A percentile compares a stretch with the other conserved stretches of the same genome.
Conservation (phyloP, 2,329 filamentous ascomycete species). For the Graphiopsis chlorocephala region DNA sequence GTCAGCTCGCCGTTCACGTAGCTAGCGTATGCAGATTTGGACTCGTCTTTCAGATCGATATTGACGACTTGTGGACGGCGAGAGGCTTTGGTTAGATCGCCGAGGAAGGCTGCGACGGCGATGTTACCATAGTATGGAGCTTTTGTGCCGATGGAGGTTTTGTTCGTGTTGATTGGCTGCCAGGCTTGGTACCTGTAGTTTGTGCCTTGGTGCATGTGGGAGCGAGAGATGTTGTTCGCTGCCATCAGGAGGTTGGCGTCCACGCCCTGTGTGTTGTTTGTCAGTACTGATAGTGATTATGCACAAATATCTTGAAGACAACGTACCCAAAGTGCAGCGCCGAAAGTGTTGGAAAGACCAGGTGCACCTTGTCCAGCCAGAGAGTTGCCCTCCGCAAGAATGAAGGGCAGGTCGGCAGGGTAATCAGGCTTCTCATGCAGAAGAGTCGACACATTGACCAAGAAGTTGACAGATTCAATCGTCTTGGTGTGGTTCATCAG, state of each 20-base stretch:
- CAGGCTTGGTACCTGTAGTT: conserved; percentile 61
- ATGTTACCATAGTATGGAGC: conserved; percentile 64
- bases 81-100: conserved; percentile 33
- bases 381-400: conserved; percentile 62
- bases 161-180: conserved; percentile 56
- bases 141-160: conserved; percentile 56
- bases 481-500: conserved; percentile 63
- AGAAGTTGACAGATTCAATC: conserved; percentile 26
- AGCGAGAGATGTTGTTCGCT: conserved; percentile 53
- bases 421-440: conserved; percentile 17
- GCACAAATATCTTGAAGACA: background rate
- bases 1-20: conserved; percentile 47
- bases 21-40: conserved; percentile 56
- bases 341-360: conserved; percentile 59
- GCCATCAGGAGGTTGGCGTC: conserved; percentile 62
- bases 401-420: conserved; percentile 47
- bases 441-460: background rate
- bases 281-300: background rate
- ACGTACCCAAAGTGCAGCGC: conserved; percentile 59
- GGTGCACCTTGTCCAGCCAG: conserved; percentile 60
- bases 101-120: conserved; percentile 56
- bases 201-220: conserved; percentile 64
- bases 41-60: conserved; percentile 42
- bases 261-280: conserved; percentile 32
- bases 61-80: conserved; percentile 46